These are phyloP conservation scores for Aechmea fasciata DNA, from an alignment of 176 grass and related monocot species.

Conservation along the genomic window DNA sequence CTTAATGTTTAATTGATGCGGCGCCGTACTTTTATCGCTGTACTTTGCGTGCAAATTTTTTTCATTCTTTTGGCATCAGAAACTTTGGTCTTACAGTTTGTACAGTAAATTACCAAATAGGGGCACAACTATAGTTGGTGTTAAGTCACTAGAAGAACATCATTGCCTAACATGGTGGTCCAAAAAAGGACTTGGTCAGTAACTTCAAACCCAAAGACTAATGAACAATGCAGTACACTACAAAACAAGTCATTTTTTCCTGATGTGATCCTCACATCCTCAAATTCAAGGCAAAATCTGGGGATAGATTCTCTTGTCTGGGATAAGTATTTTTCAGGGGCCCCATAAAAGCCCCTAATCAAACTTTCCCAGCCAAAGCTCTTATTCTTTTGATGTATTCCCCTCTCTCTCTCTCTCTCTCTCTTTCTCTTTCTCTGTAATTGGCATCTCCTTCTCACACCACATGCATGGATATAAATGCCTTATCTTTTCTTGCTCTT, in stretches of 20 bases:
- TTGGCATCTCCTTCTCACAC: conserved; percentile 31
- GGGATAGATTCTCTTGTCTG: neutral
- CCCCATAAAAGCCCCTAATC: neutral
- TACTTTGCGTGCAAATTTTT: too few species aligned
- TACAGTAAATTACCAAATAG: too few species aligned
- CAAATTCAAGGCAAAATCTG: conserved; percentile 10
- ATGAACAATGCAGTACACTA: too few species aligned
- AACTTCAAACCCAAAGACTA: too few species aligned
- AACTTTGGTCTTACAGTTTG: too few species aligned
- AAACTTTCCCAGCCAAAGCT: conserved; percentile 9
- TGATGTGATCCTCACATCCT: conserved; percentile 27
- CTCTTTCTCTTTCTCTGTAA: neutral
- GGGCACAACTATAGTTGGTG: too few species aligned
- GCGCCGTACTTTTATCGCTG: too few species aligned
- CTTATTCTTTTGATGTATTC: conserved; percentile 17
- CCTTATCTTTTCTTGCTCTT: conserved; percentile 21
- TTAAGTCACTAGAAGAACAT: too few species aligned
- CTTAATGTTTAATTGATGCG: too few species aligned
- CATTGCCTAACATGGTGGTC: too few species aligned
- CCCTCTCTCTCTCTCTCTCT: neutral
- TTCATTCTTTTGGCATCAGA: too few species aligned
- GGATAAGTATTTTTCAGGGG: conserved; percentile 11
- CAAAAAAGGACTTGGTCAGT: too few species aligned
- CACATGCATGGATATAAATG: neutral
- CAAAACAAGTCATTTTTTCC: neutral